A percentile compares a stretch with the other conserved stretches of the same genome.
Evolutionary conservation across 345 rosid genomes (phyloP).

Genomic region (Lepidium africanum): DNA sequence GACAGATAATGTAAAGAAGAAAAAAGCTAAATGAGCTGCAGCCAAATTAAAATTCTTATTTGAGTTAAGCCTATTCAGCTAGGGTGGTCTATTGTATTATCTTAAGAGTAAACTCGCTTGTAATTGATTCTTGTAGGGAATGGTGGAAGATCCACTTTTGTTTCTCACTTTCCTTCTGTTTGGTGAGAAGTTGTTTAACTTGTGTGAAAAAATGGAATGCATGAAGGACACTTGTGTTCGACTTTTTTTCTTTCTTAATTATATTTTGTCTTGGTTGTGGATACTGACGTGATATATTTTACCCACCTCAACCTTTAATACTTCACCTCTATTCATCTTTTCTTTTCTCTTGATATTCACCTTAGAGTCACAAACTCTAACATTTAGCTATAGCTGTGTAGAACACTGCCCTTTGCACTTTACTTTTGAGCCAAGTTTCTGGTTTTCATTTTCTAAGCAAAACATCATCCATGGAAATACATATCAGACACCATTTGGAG

Average conservation of each 20-base stretch:
- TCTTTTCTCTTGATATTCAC: neutral
- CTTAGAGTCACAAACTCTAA: neutral
- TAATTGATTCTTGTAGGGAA: conserved; percentile 11
- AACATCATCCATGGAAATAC: neutral
- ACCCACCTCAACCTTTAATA: neutral
- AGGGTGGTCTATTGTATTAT: conserved; percentile 23
- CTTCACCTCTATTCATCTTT: neutral
- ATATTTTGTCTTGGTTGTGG: neutral
- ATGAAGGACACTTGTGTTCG: conserved; percentile 25
- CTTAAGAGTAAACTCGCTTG: conserved; percentile 6
- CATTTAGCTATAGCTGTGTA: neutral
- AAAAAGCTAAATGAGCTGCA: conserved; percentile 1
- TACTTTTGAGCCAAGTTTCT: neutral
- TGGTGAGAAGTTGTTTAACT: conserved; percentile 24
- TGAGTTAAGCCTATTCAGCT: conserved; percentile 2
- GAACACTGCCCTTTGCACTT: neutral
- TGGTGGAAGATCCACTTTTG: conserved; percentile 15
- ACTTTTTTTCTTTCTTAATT: neutral
- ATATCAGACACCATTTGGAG: conserved; percentile 24
- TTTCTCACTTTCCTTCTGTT: conserved; percentile 11
- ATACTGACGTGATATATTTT: neutral
- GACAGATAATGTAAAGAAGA: conserved; percentile 10
- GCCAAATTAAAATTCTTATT: neutral
- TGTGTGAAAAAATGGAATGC: conserved; percentile 21
- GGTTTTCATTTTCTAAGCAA: neutral